These are phyloP conservation scores for Naganishia albida DNA, from an alignment of 1,284 basidiomycete genomes.

Conservation along the genomic window DNA sequence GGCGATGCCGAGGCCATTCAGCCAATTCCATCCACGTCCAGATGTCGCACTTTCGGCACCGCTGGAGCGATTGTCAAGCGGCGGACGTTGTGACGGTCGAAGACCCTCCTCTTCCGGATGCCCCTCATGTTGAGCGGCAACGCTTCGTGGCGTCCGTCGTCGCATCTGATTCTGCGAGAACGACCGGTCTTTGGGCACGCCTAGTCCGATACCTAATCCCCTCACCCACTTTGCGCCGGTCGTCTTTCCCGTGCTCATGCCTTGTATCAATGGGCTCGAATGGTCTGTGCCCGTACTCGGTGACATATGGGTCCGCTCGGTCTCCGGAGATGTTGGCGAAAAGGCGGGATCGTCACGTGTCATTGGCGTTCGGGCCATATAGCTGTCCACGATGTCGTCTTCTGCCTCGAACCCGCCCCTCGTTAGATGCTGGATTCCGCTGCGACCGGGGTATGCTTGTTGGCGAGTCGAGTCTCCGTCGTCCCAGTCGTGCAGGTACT, in stretches of 20 bases:
- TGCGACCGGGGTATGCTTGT: background rate
- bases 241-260: background rate
- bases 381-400: constrained; percentile 25
- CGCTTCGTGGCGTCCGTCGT: constrained; percentile 7
- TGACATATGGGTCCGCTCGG: background rate
- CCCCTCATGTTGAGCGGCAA: background rate
- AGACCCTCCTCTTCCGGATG: background rate
- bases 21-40: constrained; percentile 7
- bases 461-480: background rate
- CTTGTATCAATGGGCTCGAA: background rate
- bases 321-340: background rate
- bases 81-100: background rate
- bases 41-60: background rate
- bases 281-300: constrained; percentile 4
- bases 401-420: background rate
- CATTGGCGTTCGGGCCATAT: constrained; percentile 13
- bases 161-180: constrained; percentile 10
- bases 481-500: constrained; percentile 8
- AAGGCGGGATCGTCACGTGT: background rate
- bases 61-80: background rate
- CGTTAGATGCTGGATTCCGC: background rate
- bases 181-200: background rate
- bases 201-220: constrained; percentile 13
- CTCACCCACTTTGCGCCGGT: constrained; percentile 1
- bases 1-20: constrained; percentile 21